These are phyloP conservation scores for Azolla pinnata DNA, from an alignment of 75 land plant genomes.

Conservation along the genomic window DNA sequence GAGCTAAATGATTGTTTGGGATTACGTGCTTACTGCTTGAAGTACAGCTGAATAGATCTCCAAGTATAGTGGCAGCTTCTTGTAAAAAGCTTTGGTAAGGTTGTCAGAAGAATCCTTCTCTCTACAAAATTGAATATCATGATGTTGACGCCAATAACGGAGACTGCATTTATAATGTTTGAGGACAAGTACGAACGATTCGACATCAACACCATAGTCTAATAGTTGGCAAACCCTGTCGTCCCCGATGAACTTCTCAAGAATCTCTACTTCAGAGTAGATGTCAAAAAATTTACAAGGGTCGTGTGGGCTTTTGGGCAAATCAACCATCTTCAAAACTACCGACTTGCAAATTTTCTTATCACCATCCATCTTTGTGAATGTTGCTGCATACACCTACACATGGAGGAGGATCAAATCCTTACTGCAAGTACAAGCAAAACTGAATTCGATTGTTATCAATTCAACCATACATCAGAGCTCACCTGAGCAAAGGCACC, in stretches of 20 bases:
- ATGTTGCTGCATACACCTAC: slow-evolving; percentile 29
- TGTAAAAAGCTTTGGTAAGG: slow-evolving; percentile 3
- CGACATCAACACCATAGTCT: slow-evolving; percentile 29
- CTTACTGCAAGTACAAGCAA: background rate
- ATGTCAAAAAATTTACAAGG: slow-evolving; percentile 37
- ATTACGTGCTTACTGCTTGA: slow-evolving; percentile 20
- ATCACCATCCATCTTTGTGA: slow-evolving; percentile 7
- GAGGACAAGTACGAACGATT: slow-evolving; percentile 27
- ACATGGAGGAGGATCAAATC: background rate
- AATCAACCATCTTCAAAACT: slow-evolving; percentile 20
- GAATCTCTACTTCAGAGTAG: slow-evolving; percentile 29
- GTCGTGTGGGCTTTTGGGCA: slow-evolving; percentile 32
- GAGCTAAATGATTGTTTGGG: too few relatives aligned
- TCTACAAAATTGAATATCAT: background rate
- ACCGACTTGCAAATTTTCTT: slow-evolving; percentile 1
- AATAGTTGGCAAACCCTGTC: slow-evolving; percentile 23
- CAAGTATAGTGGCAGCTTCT: slow-evolving; percentile 23
- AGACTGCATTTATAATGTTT: slow-evolving; percentile 40
- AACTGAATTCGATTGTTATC: too few relatives aligned
- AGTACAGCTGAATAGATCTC: slow-evolving; percentile 33
- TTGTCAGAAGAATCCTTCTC: background rate
- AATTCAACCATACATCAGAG: too few relatives aligned
- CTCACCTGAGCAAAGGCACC: slow-evolving; percentile 40
- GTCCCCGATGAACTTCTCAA: slow-evolving; percentile 26
- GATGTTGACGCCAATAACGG: slow-evolving; percentile 25